Conservation (phyloP, 169 alveolate species). For the Miamiensis avidus region DNA sequence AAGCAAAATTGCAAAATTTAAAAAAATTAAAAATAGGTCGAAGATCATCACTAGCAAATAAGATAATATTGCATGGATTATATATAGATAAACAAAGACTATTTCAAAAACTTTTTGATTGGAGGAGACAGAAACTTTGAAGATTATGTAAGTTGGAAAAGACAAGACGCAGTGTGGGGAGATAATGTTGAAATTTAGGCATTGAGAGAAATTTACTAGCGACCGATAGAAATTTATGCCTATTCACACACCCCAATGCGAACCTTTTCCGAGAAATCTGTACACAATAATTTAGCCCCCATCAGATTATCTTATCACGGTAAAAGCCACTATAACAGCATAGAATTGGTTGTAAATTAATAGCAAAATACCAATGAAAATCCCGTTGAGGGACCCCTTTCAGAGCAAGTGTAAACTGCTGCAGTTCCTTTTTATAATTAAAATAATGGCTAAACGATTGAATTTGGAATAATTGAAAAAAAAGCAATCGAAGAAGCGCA, state of each 20-base stretch:
- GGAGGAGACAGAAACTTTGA: constrained; percentile 59
- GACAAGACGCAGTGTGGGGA: constrained; percentile 83
- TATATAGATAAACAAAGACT: constrained; percentile 67
- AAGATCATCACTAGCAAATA: constrained; percentile 64
- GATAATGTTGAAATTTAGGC: constrained; percentile 84
- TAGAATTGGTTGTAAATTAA: too few species aligned
- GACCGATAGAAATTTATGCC: constrained; percentile 83
- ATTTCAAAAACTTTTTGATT: constrained; percentile 69
- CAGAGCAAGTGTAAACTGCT: not conserved
- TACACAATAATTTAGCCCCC: constrained; percentile 41
- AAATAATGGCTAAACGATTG: not conserved
- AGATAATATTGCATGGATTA: constrained; percentile 78
- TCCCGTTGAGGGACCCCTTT: not conserved
- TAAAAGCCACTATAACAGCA: constrained; percentile 67
- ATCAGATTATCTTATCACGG: constrained; percentile 81
- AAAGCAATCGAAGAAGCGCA: not conserved
- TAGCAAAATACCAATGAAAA: too few species aligned
- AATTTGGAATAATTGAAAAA: not conserved
- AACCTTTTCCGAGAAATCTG: constrained; percentile 74
- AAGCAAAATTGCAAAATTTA: too few species aligned
- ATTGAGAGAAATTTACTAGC: constrained; percentile 73
- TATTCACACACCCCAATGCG: constrained; percentile 75
- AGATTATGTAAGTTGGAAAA: constrained; percentile 63
- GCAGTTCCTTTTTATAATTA: not conserved
- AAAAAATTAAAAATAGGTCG: constrained; percentile 25